Evolutionary conservation across 2,329 filamentous ascomycete species (phyloP), one percentile per base, ranked within the genome.

Genomic region (Fragosphaeria purpurea): DNA sequence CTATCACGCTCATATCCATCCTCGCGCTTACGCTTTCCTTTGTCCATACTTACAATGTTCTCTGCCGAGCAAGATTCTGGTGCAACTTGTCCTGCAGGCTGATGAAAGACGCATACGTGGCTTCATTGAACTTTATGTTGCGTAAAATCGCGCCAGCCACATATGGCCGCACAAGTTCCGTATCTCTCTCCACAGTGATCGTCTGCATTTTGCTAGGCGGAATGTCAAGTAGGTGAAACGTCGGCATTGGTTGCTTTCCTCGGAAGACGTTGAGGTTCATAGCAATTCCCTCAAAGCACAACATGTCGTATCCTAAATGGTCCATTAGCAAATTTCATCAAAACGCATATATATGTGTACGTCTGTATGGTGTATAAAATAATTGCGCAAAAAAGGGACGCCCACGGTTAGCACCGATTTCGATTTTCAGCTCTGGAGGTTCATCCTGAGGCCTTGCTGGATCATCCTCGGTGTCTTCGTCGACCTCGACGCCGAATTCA

Each of bases 11-110:
- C 46, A 9, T 35, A 32, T 32, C 34, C 37, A 13, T 35, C 35
- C 33, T 11, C 13, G 13, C 12, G 4, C n/a, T 22, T 13, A 11
- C 5, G 12, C 31, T 30, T n/a, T 9, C 7, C 12, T 31, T 8
- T 13, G 56, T n/a, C 7, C 6, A 7, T 11, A 55, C 55, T 2
- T 41, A 57, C 54, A 98, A 72, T 1, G 91, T 96, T 61, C 93
- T 77, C 68, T 97, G 87, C 55, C 93, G 82, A 46, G 93, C 94
- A 58, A 98, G 74, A 65, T 98, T 98, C 66, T 91, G 86, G 72
- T 98, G 93, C 45, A 98, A 80, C 74, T 98, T 98, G 72, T 98
- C 94, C 72, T 98, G 93, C 45, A 98, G 78, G 51, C 85, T 80
- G 65, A 98, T 98, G 85, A 98, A 98, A 63, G 89, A 96, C 60